Conservation (phyloP, 2,329 filamentous ascomycete genomes). For the Colletotrichum phormii region DNA sequence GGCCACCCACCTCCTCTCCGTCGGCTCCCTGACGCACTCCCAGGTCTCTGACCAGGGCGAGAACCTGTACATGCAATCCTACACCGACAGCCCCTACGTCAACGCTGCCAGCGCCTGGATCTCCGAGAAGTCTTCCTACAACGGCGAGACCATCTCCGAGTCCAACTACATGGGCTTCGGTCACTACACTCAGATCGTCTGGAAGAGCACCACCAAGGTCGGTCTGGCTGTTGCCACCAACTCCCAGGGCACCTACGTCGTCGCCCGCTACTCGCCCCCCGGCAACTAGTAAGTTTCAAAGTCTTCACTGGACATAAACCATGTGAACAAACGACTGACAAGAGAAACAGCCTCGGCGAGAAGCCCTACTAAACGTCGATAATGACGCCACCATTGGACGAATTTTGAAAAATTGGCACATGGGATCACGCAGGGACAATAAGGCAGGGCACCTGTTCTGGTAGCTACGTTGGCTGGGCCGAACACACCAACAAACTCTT, state of each 20-base stretch:
- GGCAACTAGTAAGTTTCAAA: conserved; percentile 43
- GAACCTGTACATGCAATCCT: conserved; percentile 37
- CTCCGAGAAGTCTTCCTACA: conserved; percentile 32
- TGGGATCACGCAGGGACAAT: conserved; percentile 2
- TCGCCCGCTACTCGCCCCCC: conserved; percentile 48
- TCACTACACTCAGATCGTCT: conserved; percentile 47
- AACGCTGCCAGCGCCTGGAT: conserved; percentile 34
- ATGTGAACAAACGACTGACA: neutral
- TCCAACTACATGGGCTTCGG: conserved; percentile 40
- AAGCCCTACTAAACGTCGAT: conserved; percentile 42
- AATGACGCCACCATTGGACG: conserved; percentile 7
- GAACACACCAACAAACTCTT: neutral
- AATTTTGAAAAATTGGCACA: conserved; percentile 3
- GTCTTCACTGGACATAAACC: neutral
- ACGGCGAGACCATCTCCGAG: conserved; percentile 32
- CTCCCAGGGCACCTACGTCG: conserved; percentile 45
- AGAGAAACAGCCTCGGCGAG: conserved; percentile 38
- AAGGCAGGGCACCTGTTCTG: conserved; percentile 1
- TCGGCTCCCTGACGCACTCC: conserved; percentile 36
- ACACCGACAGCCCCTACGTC: conserved; percentile 20
- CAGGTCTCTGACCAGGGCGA: conserved; percentile 27
- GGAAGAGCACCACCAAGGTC: conserved; percentile 46
- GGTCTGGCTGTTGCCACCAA: conserved; percentile 45
- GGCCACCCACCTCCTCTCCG: conserved; percentile 30
- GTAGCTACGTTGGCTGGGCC: conserved; percentile 14